phyloP scores from a whole-genome alignment of 306 rosid species.

The Acacia crassicarpa region DNA sequence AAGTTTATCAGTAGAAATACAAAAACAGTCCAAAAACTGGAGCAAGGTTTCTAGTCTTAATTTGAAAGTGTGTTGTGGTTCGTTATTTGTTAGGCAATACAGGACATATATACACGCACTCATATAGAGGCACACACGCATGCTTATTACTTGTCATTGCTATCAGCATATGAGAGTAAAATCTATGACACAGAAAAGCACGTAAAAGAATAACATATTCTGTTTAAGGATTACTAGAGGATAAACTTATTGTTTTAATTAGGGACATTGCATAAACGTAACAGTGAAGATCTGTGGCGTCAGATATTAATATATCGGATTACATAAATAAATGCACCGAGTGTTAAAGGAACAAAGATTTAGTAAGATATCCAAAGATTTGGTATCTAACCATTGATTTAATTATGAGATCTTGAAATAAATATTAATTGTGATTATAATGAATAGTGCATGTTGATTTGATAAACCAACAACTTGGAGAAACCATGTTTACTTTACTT shows the following conservation, averaged over 20 bases:
- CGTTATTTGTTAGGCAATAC: neutral
- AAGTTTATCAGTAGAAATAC: neutral
- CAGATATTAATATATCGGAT: neutral
- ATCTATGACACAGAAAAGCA: neutral
- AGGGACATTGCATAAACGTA: too few relatives aligned
- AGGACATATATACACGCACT: neutral
- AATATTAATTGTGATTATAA: neutral
- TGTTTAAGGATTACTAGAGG: neutral
- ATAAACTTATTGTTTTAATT: neutral
- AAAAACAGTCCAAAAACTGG: neutral
- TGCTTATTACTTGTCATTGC: neutral
- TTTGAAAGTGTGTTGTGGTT: neutral
- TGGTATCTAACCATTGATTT: neutral
- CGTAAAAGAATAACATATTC: neutral
- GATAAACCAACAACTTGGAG: neutral
- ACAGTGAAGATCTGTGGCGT: neutral
- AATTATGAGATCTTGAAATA: neutral
- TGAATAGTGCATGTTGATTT: neutral
- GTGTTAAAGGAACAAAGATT: neutral
- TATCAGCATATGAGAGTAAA: neutral
- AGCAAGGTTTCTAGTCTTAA: neutral
- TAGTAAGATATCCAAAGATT: slow-evolving; percentile 10
- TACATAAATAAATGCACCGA: neutral
- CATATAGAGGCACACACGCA: neutral
- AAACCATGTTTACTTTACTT: neutral